phyloP scores from a whole-genome alignment of 192 early-diverging fungal species.

The Physocladia obscura region DNA sequence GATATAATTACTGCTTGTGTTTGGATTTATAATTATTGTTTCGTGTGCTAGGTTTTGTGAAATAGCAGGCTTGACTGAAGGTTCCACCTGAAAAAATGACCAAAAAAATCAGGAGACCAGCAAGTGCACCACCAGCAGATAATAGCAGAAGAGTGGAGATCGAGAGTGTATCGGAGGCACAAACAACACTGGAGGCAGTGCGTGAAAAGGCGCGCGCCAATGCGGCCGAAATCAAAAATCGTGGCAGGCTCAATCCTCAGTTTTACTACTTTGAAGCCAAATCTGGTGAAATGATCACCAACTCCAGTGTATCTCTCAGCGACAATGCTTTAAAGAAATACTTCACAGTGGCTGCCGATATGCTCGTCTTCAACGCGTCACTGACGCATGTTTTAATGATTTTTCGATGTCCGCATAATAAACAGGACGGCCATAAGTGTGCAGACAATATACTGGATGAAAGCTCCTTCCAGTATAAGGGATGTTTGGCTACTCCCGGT shows the following conservation, averaged over 20 bases:
- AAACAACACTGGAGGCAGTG: too few relatives aligned
- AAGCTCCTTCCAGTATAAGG: conserved; percentile 20
- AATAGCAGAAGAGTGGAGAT: too few relatives aligned
- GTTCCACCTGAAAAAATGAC: too few relatives aligned
- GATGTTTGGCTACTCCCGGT: conserved; percentile 21
- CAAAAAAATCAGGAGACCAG: too few relatives aligned
- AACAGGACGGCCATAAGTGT: background rate
- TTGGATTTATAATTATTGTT: too few relatives aligned
- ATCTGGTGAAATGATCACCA: background rate
- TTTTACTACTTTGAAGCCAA: background rate
- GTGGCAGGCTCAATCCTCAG: background rate
- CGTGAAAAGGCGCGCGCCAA: background rate
- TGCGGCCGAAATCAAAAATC: conserved; percentile 10
- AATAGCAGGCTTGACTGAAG: too few relatives aligned
- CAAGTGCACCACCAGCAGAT: too few relatives aligned
- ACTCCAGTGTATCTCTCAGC: background rate
- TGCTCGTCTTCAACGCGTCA: conserved; percentile 3
- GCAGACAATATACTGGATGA: background rate
- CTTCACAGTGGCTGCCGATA: conserved; percentile 19
- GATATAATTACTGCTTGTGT: too few relatives aligned
- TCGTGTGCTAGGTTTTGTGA: too few relatives aligned
- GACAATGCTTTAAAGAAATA: background rate
- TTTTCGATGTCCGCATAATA: conserved; percentile 17
- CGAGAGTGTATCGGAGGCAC: too few relatives aligned
- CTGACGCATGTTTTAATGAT: conserved; percentile 8